Percentiles rank a stretch among this genome's conserved stretches.
These are phyloP conservation scores for Rhodotorula sp. DNA, from an alignment of 1,284 basidiomycete genomes.

Conservation along the genomic window DNA sequence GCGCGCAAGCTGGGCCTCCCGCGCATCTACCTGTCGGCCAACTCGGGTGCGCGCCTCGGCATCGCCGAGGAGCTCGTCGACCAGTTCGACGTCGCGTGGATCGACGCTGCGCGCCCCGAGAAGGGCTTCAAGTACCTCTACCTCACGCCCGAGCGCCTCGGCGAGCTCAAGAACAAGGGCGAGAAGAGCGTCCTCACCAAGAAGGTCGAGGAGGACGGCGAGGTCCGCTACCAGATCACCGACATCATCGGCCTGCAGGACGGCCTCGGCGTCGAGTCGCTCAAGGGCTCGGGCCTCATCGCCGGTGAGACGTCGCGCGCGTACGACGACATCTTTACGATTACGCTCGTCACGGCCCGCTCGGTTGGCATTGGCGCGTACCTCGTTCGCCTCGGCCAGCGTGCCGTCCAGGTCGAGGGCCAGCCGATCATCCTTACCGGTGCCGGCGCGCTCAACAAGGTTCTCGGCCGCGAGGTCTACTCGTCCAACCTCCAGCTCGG, in stretches of 20 bases:
- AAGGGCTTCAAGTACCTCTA: slow-evolving; percentile 98
- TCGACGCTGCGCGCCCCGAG: slow-evolving; percentile 74
- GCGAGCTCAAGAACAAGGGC: slow-evolving; percentile 55
- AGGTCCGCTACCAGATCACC: slow-evolving; percentile 88
- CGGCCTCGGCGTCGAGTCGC: slow-evolving; percentile 96
- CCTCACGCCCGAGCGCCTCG: slow-evolving; percentile 63
- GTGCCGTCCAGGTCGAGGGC: slow-evolving; percentile 97
- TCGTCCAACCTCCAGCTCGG: slow-evolving; percentile 98
- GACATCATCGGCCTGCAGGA: slow-evolving; percentile 95
- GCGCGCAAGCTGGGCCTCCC: slow-evolving; percentile 86
- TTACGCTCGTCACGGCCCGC: slow-evolving; percentile 96
- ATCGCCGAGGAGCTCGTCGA: slow-evolving; percentile 88
- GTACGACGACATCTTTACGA: slow-evolving; percentile 99
- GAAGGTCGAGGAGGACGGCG: slow-evolving; percentile 82
- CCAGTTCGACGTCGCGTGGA: slow-evolving; percentile 91
- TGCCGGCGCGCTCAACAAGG: slow-evolving; percentile 96
- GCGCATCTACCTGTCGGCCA: slow-evolving; percentile 95
- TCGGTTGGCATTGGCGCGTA: slow-evolving; percentile 99
- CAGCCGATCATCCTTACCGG: slow-evolving; percentile 99
- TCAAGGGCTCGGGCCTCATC: slow-evolving; percentile 95
- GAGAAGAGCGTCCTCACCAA: slow-evolving; percentile 75
- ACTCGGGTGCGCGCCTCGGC: slow-evolving; percentile 96
- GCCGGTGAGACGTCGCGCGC: slow-evolving; percentile 98
- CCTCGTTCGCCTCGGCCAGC: slow-evolving; percentile 95
- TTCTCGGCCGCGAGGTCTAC: slow-evolving; percentile 97